Evolutionary conservation across 2,329 filamentous ascomycete species (phyloP).

Genomic region (Exophiala alcalophila): DNA sequence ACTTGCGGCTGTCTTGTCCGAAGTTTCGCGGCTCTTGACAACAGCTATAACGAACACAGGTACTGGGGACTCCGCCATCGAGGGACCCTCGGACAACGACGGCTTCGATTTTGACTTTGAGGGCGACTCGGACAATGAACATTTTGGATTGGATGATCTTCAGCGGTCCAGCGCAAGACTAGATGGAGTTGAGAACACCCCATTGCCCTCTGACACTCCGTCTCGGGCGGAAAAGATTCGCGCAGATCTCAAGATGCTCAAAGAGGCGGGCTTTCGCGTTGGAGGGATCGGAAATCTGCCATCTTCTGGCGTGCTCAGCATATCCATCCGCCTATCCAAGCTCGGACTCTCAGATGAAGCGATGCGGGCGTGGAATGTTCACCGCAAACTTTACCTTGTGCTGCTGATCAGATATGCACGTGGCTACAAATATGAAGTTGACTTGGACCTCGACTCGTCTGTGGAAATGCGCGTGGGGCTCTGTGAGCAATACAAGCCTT

Average conservation of each 20-base stretch:
- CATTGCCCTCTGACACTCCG: not conserved
- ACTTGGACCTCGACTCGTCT: slow-evolving; percentile 41
- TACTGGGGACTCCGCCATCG: not conserved
- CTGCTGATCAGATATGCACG: slow-evolving; percentile 64
- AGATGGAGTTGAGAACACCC: not conserved
- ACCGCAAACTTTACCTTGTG: slow-evolving; percentile 65
- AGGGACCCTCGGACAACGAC: slow-evolving; percentile 13
- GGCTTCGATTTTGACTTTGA: slow-evolving; percentile 39
- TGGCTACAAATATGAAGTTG: slow-evolving; percentile 56
- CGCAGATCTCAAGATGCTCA: slow-evolving; percentile 60
- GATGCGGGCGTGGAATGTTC: slow-evolving; percentile 72
- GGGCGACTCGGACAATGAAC: slow-evolving; percentile 35
- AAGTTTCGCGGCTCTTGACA: slow-evolving; percentile 29
- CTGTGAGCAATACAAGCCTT: slow-evolving; percentile 70
- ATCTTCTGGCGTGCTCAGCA: slow-evolving; percentile 53
- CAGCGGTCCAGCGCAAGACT: not conserved
- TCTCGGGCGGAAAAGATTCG: slow-evolving; percentile 44
- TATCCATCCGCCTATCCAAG: slow-evolving; percentile 68
- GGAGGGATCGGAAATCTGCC: slow-evolving; percentile 57
- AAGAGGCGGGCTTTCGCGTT: slow-evolving; percentile 66
- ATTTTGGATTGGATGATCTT: slow-evolving; percentile 20
- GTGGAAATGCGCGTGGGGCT: slow-evolving; percentile 64
- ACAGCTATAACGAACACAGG: slow-evolving; percentile 9
- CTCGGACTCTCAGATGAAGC: slow-evolving; percentile 72
- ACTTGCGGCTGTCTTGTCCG: slow-evolving; percentile 30